These are phyloP conservation scores for Leucocoprinus leucothites DNA, from an alignment of 768 basidiomycete genomes.

Conservation along the genomic window DNA sequence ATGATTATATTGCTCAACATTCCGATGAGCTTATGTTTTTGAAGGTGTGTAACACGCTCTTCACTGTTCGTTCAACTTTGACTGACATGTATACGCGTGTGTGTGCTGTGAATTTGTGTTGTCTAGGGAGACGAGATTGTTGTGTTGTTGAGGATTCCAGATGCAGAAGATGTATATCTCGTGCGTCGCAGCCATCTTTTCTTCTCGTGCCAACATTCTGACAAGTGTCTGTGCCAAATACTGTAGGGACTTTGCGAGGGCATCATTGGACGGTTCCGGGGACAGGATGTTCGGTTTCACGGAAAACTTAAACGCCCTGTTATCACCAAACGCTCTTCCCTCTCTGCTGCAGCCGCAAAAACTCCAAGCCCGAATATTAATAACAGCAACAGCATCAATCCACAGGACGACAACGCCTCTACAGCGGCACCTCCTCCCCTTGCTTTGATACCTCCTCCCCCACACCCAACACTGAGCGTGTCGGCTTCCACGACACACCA, in stretches of 20 bases:
- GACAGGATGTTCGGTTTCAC: conserved; percentile 62
- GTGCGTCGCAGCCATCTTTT: conserved; percentile 30
- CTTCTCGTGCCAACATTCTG: neutral
- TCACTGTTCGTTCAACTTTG: conserved; percentile 27
- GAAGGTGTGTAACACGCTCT: conserved; percentile 47
- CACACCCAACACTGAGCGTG: neutral
- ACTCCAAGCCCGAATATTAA: conserved; percentile 11
- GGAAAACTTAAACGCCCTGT: conserved; percentile 77
- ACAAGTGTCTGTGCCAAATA: neutral
- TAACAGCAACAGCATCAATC: conserved; percentile 1
- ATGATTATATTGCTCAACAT: conserved; percentile 74
- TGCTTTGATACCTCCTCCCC: neutral
- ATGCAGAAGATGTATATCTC: conserved; percentile 53
- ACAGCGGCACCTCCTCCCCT: neutral
- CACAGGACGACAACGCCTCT: neutral
- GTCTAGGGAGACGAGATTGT: conserved; percentile 74
- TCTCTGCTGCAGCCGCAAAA: conserved; percentile 14
- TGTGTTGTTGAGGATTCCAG: conserved; percentile 68
- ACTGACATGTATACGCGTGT: neutral
- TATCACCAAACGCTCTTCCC: conserved; percentile 66
- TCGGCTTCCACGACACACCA: conserved; percentile 11
- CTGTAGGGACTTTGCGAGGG: conserved; percentile 82
- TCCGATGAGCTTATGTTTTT: conserved; percentile 85
- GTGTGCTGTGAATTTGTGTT: neutral
- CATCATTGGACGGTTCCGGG: conserved; percentile 75